A percentile compares a stretch with the other conserved stretches of the same genome.
Evolutionary conservation across 495 filamentous ascomycete genomes (phyloP).

Genomic region (Lophium mytilinum): DNA sequence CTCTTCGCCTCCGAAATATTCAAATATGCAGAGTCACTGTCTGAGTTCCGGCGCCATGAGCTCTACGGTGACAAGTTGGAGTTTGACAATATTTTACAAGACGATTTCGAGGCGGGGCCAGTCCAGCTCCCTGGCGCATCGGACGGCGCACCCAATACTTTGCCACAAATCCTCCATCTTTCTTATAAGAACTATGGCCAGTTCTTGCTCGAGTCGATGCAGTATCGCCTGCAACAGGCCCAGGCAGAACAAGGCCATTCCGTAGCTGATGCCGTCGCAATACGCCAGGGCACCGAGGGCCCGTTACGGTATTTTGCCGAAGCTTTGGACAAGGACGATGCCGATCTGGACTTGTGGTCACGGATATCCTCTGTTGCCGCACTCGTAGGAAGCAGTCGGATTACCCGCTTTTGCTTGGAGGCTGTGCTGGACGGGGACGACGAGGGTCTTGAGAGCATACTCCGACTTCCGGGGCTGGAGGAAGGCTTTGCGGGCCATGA

Average conservation of each 20-base stretch:
- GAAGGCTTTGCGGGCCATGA: conserved; percentile 77
- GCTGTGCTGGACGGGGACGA: conserved; percentile 84
- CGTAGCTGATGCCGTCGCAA: conserved; percentile 35
- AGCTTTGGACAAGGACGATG: conserved; percentile 81
- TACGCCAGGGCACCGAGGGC: not conserved
- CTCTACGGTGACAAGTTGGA: conserved; percentile 48
- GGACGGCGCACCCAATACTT: conserved; percentile 65
- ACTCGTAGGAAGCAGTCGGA: conserved; percentile 64
- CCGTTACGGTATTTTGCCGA: conserved; percentile 59
- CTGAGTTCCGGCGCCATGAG: conserved; percentile 63
- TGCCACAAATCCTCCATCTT: conserved; percentile 84
- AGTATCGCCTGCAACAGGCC: conserved; percentile 40
- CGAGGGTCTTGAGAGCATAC: conserved; percentile 55
- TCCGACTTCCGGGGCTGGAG: conserved; percentile 73
- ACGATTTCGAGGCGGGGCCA: conserved; percentile 22
- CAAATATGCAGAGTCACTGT: conserved; percentile 72
- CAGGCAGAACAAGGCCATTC: conserved; percentile 15
- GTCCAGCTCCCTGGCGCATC: conserved; percentile 37
- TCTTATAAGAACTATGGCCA: conserved; percentile 93
- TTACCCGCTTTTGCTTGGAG: conserved; percentile 82
- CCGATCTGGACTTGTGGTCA: conserved; percentile 91
- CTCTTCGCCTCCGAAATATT: conserved; percentile 93
- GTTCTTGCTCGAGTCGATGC: conserved; percentile 71
- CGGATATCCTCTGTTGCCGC: conserved; percentile 69
- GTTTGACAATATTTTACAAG: conserved; percentile 36